Base-by-base conservation (phyloP, 192 early-diverging fungal genomes). In the Coemansia sp. region DNA sequence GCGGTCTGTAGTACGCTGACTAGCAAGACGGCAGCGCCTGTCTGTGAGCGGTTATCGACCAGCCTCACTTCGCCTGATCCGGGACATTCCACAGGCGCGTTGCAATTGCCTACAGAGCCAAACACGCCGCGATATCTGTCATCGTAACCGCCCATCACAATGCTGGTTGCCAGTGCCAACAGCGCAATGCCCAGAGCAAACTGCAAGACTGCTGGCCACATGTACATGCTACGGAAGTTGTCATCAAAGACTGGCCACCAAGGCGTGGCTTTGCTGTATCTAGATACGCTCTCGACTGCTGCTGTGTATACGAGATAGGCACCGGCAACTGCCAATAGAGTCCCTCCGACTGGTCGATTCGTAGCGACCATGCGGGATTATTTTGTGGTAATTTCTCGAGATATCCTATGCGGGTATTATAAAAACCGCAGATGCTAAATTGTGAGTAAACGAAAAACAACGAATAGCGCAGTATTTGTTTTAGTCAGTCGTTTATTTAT, bases 151-250 rank as follows among this genome's bases (percentile, higher is more conserved):
- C 56, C 35, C 3, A 22, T 11, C 62, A 64, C 43, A 3, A 51
- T 3, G 9, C 43, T 33, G 8, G 18, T 8, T 9, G 63, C 63
- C 11, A 71, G 70, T 0, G 12, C 34, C 8, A 71, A 17, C 2
- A 65, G 52, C 14, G 72, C 14, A 4, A 20, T 1, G n/a, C n/a
- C 22, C 0, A 56, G 54, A 2, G 48, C 60, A 17, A 51, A 4
- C 8, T 70, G 41, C 5, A 79, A 48, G 11, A 68, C 28, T 8
- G 64, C 56, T 6, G 77, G 72, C 77, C 77, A 79, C 8, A 74
- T 48, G 6, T 60, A 28, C 45, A 61, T 43, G 2, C 17, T 11
- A 2, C 74, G 74, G 55, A 65, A 71, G 22, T 61, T 66, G n/a
- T 67, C 65, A 65, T 51, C 69, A 14, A 32, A 8, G 2, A 64